A percentile compares a stretch with the other conserved stretches of the same genome.
Conservation (phyloP, 2,329 filamentous ascomycete genomes). For the Aureobasidium melanogenum region DNA sequence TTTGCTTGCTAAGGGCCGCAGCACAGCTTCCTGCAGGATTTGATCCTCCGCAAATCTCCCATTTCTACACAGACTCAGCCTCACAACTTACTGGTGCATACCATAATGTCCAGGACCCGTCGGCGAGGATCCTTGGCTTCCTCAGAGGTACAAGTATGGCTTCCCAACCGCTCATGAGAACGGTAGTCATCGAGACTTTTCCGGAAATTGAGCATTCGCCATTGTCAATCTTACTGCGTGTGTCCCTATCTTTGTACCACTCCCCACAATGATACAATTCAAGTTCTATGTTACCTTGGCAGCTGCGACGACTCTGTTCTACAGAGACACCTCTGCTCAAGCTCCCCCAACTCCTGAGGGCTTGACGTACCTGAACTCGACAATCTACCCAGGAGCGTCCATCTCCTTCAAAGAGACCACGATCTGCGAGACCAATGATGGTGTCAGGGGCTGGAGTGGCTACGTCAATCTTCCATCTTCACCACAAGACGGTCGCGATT, state of each 20-base stretch:
- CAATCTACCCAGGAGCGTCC: neutral
- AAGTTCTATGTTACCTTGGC: neutral
- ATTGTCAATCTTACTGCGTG: neutral
- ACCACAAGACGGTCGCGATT: constrained; percentile 10
- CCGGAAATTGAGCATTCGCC: no score
- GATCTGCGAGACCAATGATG: constrained; percentile 41
- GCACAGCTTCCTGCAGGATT: neutral
- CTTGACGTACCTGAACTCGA: neutral
- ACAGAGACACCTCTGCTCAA: neutral
- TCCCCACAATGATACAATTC: neutral
- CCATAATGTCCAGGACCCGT: neutral
- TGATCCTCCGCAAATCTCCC: neutral
- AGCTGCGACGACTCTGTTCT: neutral
- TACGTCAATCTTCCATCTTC: constrained; percentile 22
- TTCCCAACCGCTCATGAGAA: neutral
- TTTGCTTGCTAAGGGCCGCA: neutral
- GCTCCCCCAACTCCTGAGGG: neutral
- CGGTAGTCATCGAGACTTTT: neutral
- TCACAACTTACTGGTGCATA: neutral
- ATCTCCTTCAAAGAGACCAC: neutral
- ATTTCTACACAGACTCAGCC: neutral
- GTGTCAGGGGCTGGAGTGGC: constrained; percentile 35
- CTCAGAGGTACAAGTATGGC: neutral
- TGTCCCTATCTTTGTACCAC: no score
- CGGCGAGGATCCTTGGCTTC: neutral